Conservation (phyloP, 2,329 filamentous ascomycete species). For the Neonectria ditissima region DNA sequence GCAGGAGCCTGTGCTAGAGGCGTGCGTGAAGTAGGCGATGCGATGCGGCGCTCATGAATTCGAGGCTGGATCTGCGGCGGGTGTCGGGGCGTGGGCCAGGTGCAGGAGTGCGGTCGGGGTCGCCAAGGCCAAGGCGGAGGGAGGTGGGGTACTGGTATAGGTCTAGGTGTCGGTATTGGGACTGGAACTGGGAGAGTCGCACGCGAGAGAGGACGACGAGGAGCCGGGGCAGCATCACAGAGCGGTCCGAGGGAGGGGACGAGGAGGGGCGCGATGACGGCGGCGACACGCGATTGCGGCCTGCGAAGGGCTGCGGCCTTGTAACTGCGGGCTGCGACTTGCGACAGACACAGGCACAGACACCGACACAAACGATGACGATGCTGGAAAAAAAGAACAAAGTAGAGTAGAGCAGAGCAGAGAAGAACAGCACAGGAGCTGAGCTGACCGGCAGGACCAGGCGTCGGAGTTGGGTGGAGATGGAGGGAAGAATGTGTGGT, state of each 20-base stretch:
- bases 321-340: background rate
- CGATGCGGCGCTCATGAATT: constrained; percentile 42
- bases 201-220: constrained; percentile 23
- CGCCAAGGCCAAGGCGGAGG: constrained; percentile 41
- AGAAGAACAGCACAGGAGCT: background rate
- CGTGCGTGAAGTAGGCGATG: constrained; percentile 34
- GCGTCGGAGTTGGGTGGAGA: constrained; percentile 19
- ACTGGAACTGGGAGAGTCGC: constrained; percentile 22
- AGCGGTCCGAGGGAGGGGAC: background rate
- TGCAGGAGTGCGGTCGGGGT: constrained; percentile 29
- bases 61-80: constrained; percentile 23
- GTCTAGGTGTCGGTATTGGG: constrained; percentile 11
- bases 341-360: background rate
- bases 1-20: constrained; percentile 30
- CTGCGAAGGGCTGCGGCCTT: background rate
- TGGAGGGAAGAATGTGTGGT: constrained; percentile 18
- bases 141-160: constrained; percentile 33
- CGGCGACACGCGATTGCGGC: background rate
- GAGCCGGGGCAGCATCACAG: constrained; percentile 28
- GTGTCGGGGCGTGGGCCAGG: constrained; percentile 27
- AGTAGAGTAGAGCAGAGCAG: background rate
- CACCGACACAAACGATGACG: background rate
- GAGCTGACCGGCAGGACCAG: background rate
- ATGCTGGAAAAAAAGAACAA: background rate
- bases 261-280: background rate